Conservation (phyloP, 768 basidiomycete genomes). For the Guyanaporus albipodus region DNA sequence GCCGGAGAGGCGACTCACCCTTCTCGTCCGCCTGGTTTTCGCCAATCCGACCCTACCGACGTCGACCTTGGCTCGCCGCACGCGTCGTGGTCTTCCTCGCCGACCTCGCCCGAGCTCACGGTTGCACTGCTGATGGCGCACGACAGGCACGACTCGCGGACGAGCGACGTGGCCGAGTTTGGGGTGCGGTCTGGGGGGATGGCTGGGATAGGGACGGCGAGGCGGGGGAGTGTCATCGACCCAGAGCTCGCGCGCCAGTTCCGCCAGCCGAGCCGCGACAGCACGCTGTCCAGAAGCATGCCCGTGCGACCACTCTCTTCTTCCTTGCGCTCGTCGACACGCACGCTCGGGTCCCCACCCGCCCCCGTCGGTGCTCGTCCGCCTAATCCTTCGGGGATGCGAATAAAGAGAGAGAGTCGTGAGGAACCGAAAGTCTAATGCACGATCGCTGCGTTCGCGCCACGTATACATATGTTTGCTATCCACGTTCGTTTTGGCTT, state of each 20-base stretch:
- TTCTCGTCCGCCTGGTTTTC: conserved; percentile 12
- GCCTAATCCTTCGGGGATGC: too few species aligned
- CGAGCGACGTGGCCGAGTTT: conserved; percentile 20
- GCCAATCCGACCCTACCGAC: not conserved
- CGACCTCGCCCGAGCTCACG: conserved; percentile 27
- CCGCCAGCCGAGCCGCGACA: conserved; percentile 14
- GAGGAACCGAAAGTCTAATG: too few species aligned
- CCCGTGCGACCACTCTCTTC: conserved; percentile 2
- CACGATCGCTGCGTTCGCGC: not conserved
- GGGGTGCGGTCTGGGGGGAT: conserved; percentile 30
- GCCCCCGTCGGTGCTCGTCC: not conserved
- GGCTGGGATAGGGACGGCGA: conserved; percentile 46
- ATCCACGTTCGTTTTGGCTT: not conserved
- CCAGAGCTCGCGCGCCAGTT: conserved; percentile 4
- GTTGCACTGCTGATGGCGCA: conserved; percentile 33
- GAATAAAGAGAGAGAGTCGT: too few species aligned
- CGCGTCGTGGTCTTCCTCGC: too few species aligned
- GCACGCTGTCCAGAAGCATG: too few species aligned
- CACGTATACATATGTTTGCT: not conserved
- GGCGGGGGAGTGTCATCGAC: conserved; percentile 31
- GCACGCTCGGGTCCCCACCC: not conserved
- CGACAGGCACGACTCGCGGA: conserved; percentile 18
- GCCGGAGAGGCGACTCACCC: conserved; percentile 12
- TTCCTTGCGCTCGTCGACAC: conserved; percentile 7
- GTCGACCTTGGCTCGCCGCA: conserved; percentile 21